Base-by-base conservation (phyloP, 257 asterid species). In the Primulina huaijiensis region DNA sequence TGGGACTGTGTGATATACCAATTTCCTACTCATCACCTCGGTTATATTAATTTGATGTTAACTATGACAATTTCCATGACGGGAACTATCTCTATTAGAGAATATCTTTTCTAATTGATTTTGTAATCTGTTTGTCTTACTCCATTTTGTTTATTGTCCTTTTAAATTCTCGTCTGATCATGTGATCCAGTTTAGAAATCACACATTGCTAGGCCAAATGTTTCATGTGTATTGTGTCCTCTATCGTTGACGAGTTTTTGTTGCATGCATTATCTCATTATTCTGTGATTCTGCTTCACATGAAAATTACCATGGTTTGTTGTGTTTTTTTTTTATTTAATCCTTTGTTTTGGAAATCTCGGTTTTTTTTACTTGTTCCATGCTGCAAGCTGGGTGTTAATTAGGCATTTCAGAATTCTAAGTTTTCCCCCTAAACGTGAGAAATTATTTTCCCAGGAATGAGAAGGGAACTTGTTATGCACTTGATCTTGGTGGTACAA, bases 401-500 rank as follows among this genome's bases (percentile, higher is more conserved):
- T 16, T 50, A 17, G 20, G 20, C 17, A 14, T 16, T 50, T 14
- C 21, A 17, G 21, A 16, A 14, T 4, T 50, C 6, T 3, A 1
- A 43, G 53, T 16, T 16, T 46, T 46, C 12, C 2, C 2, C 57
- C 20, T 50, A 50, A 50, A 50, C 6, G 0, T 50, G 57, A 50
- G 8, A 6, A 8, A 43, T 16, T 4, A 1, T 50, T 16, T 50
- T 50, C 57, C 21, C 21, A 50, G 57, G 21, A 50, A 17, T 71
- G 80, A 86, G 72, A 72, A 80, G 65, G 89, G 92, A 37, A 74
- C 62, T 58, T 86, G 70, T 75, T 84, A 84, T 55, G 85, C 81
- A 16, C 75, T 86, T 46, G 85, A 86, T 82, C 85, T 86, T 46
- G 89, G 92, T 29, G 88, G 88, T 57, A 80, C 89, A 25, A 84